Base-by-base conservation (phyloP, 768 basidiomycete genomes). In the Hypholoma sublateritium region DNA sequence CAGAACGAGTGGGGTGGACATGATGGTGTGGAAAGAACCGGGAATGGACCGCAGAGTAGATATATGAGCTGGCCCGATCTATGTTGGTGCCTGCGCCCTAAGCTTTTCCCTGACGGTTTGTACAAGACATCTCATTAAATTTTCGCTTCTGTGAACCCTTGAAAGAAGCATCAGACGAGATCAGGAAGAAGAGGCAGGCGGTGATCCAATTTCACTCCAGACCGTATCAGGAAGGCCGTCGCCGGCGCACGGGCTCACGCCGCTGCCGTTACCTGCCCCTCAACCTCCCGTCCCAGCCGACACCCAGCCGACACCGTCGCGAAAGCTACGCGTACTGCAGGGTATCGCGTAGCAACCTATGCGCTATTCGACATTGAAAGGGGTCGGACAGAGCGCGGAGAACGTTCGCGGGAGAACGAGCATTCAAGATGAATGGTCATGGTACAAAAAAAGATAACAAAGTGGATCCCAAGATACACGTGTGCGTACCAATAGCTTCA, bases 81-180 rank as follows among this genome's bases (percentile, higher is more conserved):
- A 46, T 22, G 44, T 21, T 25, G 24, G 44, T 13, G n/a, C 44
- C 24, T 22, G 46, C 13, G 28, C 28, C 28, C 28, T 32, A n/a
- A n/a, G n/a, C n/a, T n/a, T n/a, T n/a, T 3, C 28, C 28, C 28
- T 32, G 28, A 32, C 28, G 28, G 28, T 32, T 32, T 32, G 28
- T 32, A 32, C 5, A 32, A 47, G 46, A 47, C 9, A 47, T 47
- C 46, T 47, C 46, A 47, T 47, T 47, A 47, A 47, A 47, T 12
- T 47, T 47, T 47, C 46, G 46, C 46, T 47, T 47, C 46, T 28
- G 9, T 28, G 25, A 44, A 44, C 46, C 19, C 46, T 25, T 17
- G 14, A 47, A 24, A 47, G 46, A 47, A 47, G 46, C 46, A 47
- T 47, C 46, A 47, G 46, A 47, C 46, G 46, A 47, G 46, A 47